Evolutionary conservation across 371 early-diverging fungal genomes (phyloP).

Genomic region (Actinomortierella ambigua): DNA sequence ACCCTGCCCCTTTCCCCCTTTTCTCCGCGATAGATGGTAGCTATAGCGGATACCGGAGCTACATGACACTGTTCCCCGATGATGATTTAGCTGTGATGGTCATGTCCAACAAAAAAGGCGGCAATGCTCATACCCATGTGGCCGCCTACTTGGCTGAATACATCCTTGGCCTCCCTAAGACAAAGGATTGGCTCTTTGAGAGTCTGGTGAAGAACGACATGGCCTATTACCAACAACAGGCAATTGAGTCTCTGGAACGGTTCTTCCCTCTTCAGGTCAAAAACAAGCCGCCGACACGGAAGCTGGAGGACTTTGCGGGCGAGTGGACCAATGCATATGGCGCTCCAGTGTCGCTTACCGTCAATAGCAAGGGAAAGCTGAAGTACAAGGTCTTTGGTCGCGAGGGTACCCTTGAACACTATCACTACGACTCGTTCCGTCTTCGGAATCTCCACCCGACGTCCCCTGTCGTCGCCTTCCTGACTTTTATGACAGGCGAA

Average conservation of each 20-base stretch:
- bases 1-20: neutral
- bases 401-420: conserved; percentile 19
- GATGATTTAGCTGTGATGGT: conserved; percentile 9
- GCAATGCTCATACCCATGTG: neutral
- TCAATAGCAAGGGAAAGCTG: neutral
- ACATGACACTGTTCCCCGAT: conserved; percentile 12
- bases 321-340: conserved; percentile 11
- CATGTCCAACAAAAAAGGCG: neutral
- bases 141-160: conserved; percentile 7
- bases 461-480: conserved; percentile 1
- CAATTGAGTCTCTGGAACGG: neutral
- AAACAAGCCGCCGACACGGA: conserved; percentile 8
- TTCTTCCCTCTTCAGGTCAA: conserved; percentile 14
- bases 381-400: conserved; percentile 2
- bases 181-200: conserved; percentile 13
- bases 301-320: conserved; percentile 15
- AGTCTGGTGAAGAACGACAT: neutral
- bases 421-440: conserved; percentile 29
- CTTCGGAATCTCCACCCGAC: conserved; percentile 1
- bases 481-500: conserved; percentile 8
- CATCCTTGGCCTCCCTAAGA: conserved; percentile 16
- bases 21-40: conserved; percentile 13
- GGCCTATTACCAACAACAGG: neutral
- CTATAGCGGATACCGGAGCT: neutral
- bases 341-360: neutral